Evolutionary conservation across 345 rosid species (phyloP), one percentile per base, ranked within the genome.

Genomic region (Eucalyptus albens): DNA sequence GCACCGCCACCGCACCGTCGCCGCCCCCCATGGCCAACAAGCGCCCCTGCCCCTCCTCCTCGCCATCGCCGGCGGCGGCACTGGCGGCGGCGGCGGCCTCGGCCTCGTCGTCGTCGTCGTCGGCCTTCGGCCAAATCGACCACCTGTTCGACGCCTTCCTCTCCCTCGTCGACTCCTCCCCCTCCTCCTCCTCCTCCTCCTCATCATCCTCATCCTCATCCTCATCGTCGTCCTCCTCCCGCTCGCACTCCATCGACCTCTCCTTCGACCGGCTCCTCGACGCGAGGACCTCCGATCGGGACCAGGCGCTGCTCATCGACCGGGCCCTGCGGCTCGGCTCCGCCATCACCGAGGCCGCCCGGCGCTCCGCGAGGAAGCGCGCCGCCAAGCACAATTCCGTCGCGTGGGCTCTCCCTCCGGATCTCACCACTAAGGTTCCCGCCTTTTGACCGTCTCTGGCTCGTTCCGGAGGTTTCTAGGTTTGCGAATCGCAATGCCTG

Each of bases 351-450:
- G 93, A 94, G 86, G 94, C 97, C 22, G 96, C 94, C 72, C 94
- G 94, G 50, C 96, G 94, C 44, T 96, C 97, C 50, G 90, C 95
- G 85, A 90, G 98, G 21, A 95, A 93, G 47, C 98, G 96, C 86
- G 98, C 98, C 89, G 80, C 96, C 88, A 51, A 83, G 86, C 97
- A 96, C 90, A 97, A 97, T 89, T 94, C 94, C 88, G 65, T 90
- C 27, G 87, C 95, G 40, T 97, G 99, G 99, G 91, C 92, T 60
- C 95, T 97, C 31, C 98, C 98, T 89, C 92, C 95, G 26, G 98
- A 97, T 91, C 98, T 97, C 88, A 96, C 98, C 87, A 89, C 95
- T 91, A 95, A 95, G 93, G 98, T 97, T 42, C 11, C 62, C 27
- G 33, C 31, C 56, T 26, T 33, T 47, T 47, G 62, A 14, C 26